A percentile compares a stretch with the other conserved stretches of the same genome.
Conservation (phyloP, 75 land plant species). For the Larix kaempferi region DNA sequence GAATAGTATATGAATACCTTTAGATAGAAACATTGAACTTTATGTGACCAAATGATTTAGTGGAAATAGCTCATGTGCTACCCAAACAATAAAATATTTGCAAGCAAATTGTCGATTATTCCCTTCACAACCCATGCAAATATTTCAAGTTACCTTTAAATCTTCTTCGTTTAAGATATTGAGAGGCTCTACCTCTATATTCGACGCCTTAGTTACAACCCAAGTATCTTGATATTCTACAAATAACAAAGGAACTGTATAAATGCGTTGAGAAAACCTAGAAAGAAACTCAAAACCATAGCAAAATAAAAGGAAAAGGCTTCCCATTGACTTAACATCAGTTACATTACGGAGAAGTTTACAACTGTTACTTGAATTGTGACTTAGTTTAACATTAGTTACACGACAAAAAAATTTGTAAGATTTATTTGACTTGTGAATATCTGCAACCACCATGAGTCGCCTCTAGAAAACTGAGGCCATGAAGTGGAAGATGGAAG, state of each 20-base stretch:
- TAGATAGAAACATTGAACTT: neutral
- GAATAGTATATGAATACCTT: neutral
- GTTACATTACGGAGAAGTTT: neutral
- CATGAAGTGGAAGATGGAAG: conserved; percentile 90
- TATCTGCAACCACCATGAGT: conserved; percentile 77
- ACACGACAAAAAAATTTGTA: neutral
- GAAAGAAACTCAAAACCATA: neutral
- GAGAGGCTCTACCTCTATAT: conserved; percentile 71
- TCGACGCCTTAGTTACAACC: conserved; percentile 40
- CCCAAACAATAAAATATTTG: neutral
- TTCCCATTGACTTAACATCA: neutral
- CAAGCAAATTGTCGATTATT: neutral
- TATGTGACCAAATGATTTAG: neutral
- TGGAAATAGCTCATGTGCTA: neutral
- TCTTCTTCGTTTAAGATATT: conserved; percentile 24
- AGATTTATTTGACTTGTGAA: conserved; percentile 58
- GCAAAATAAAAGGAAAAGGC: neutral
- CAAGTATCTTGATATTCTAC: conserved; percentile 44
- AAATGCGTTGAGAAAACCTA: neutral
- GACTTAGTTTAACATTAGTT: neutral
- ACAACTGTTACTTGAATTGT: neutral
- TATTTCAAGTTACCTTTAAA: neutral
- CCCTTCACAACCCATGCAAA: neutral
- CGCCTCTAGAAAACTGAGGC: conserved; percentile 80
- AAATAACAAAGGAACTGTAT: conserved; percentile 9